Conservation (phyloP, 257 asterid species). For the Cinchona pubescens region DNA sequence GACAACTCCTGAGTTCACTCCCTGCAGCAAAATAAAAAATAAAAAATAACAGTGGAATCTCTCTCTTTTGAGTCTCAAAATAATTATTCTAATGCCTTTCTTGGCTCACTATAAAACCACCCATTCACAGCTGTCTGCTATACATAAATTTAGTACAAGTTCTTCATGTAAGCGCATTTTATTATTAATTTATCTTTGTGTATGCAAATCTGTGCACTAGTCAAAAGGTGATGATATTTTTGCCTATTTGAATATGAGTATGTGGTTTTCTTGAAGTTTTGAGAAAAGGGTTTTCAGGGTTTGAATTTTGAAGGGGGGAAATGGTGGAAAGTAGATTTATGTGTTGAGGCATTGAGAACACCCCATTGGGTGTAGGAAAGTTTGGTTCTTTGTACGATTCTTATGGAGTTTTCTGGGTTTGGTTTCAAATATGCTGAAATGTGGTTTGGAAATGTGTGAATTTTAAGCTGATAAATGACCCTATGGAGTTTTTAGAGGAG, state of each 20-base stretch:
- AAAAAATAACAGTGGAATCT: constrained; percentile 30
- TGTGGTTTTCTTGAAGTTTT: constrained; percentile 7
- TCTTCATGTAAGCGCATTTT: neutral
- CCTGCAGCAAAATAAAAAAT: constrained; percentile 9
- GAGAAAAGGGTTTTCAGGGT: constrained; percentile 16
- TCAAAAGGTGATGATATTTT: constrained; percentile 16
- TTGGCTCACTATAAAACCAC: constrained; percentile 17
- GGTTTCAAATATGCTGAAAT: constrained; percentile 3
- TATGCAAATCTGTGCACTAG: constrained; percentile 16
- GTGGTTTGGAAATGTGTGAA: constrained; percentile 3
- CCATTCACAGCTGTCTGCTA: constrained; percentile 29
- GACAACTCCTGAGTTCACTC: constrained; percentile 34
- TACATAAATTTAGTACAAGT: neutral
- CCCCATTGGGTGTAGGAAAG: neutral
- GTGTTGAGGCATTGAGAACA: neutral
- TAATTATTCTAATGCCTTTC: constrained; percentile 18
- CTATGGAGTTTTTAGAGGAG: neutral
- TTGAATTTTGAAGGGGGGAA: constrained; percentile 16
- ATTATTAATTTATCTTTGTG: constrained; percentile 9
- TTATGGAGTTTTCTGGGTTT: neutral
- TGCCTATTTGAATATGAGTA: constrained; percentile 9
- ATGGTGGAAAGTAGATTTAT: constrained; percentile 9
- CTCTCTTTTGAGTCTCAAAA: constrained; percentile 27
- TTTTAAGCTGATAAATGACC: neutral
- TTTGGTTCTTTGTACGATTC: neutral